Evolutionary conservation across 169 alveolate genomes (phyloP).

Genomic region (Cardiosporidium cionae): DNA sequence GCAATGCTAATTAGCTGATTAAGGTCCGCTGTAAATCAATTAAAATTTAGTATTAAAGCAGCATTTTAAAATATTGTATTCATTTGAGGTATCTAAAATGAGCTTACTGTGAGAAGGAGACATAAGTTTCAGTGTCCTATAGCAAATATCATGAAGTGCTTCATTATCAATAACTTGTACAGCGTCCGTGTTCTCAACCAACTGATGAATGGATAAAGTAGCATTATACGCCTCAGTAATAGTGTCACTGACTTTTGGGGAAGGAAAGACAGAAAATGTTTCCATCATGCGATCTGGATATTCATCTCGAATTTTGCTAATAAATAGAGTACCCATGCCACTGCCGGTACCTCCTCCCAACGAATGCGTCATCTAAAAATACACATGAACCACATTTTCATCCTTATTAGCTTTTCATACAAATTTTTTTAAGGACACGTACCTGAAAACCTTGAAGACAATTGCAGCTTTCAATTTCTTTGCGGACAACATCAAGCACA

Average conservation of each 20-base stretch:
- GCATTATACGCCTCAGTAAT: slow-evolving; percentile 98
- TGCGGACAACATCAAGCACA: slow-evolving; percentile 95
- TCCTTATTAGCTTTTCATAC: not conserved
- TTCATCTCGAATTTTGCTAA: slow-evolving; percentile 94
- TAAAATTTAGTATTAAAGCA: not conserved
- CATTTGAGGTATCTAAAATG: not conserved
- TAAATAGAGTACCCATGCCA: slow-evolving; percentile 96
- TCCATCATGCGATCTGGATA: slow-evolving; percentile 97
- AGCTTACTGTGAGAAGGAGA: slow-evolving; percentile 70
- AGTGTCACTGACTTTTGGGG: slow-evolving; percentile 97
- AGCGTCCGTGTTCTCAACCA: slow-evolving; percentile 95
- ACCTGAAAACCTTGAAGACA: slow-evolving; percentile 94
- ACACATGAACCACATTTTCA: not conserved
- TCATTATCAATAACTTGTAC: slow-evolving; percentile 95
- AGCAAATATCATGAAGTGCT: slow-evolving; percentile 97
- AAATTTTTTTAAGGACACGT: not conserved
- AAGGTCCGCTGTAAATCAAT: slow-evolving; percentile 59
- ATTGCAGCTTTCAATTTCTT: slow-evolving; percentile 97
- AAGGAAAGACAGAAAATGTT: slow-evolving; percentile 95
- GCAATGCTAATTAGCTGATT: slow-evolving; percentile 95
- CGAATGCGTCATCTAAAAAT: slow-evolving; percentile 83
- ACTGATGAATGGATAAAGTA: slow-evolving; percentile 92
- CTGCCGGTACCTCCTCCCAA: slow-evolving; percentile 99
- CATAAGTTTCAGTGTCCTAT: slow-evolving; percentile 94
- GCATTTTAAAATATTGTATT: not conserved